These are phyloP conservation scores for Chaetomium strumarium DNA, from an alignment of 2,329 filamentous ascomycete species.

Conservation along the genomic window DNA sequence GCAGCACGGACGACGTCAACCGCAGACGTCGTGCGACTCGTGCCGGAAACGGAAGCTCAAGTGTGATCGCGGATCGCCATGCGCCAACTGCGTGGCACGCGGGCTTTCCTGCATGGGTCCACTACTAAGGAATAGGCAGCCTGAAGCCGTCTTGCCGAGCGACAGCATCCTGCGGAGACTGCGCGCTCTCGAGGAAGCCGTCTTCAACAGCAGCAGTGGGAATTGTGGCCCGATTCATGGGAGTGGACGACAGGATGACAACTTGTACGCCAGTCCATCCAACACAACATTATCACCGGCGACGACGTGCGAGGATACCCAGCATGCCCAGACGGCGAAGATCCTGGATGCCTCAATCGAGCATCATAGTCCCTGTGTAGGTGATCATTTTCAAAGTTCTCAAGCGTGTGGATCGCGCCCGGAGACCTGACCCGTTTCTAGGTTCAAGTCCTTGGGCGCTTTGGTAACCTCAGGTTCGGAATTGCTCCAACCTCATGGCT, in stretches of 20 bases:
- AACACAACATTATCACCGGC: not conserved
- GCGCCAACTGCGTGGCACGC: slow-evolving; percentile 3
- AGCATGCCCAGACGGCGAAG: not conserved
- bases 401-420: not conserved
- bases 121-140: not conserved
- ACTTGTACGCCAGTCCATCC: not conserved
- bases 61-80: slow-evolving; percentile 3
- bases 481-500: not conserved
- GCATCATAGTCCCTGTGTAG: not conserved
- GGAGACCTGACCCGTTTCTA: not conserved
- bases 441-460: not conserved
- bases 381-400: not conserved
- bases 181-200: slow-evolving; percentile 1
- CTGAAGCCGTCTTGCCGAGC: not conserved
- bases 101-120: not conserved
- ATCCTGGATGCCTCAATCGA: not conserved
- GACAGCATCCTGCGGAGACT: not conserved
- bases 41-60: slow-evolving; percentile 9
- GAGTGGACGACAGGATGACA: not conserved
- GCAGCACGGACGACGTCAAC: not conserved
- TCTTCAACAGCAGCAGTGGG: not conserved
- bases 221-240: too few species aligned
- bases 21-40: slow-evolving; percentile 8
- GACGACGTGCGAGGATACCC: not conserved
- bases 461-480: not conserved